phyloP scores from a whole-genome alignment of 345 rosid species.

The Arabis alpina region DNA sequence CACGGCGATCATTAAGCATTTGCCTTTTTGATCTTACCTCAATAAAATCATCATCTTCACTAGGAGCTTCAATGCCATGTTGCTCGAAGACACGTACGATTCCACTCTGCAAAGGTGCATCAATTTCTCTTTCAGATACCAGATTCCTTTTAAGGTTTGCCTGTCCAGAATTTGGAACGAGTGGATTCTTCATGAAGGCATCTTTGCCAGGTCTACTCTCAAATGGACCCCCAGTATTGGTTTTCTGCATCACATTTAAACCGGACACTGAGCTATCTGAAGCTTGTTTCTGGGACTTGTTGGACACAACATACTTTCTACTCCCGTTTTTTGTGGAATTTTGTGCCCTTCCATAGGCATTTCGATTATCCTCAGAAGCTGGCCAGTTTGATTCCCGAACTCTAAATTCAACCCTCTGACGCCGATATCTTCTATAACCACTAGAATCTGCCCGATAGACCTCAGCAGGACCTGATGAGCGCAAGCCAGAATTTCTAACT shows the following conservation, averaged over 20 bases:
- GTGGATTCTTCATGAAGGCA: constrained; percentile 50
- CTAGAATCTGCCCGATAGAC: constrained; percentile 57
- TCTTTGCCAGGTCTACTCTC: constrained; percentile 60
- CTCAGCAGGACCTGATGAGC: constrained; percentile 58
- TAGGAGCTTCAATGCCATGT: constrained; percentile 89
- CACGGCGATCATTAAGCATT: constrained; percentile 95
- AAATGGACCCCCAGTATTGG: constrained; percentile 50
- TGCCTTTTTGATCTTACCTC: constrained; percentile 99
- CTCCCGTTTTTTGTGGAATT: constrained; percentile 48
- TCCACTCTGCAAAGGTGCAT: constrained; percentile 82
- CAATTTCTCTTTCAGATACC: constrained; percentile 58
- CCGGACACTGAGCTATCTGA: constrained; percentile 54
- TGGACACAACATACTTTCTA: constrained; percentile 57
- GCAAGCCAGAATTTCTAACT: constrained; percentile 59
- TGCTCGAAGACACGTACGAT: constrained; percentile 78
- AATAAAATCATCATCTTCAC: constrained; percentile 95
- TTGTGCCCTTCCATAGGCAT: constrained; percentile 52
- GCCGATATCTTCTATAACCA: constrained; percentile 67
- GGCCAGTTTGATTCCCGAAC: constrained; percentile 61
- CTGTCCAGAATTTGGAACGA: constrained; percentile 48
- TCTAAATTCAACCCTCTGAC: constrained; percentile 73
- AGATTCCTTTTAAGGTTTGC: constrained; percentile 55
- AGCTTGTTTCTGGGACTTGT: constrained; percentile 61
- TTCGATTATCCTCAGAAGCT: constrained; percentile 56
- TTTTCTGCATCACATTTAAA: constrained; percentile 45